Conservation (phyloP, 1,284 basidiomycete species). For the Neolentinus lepideus region DNA sequence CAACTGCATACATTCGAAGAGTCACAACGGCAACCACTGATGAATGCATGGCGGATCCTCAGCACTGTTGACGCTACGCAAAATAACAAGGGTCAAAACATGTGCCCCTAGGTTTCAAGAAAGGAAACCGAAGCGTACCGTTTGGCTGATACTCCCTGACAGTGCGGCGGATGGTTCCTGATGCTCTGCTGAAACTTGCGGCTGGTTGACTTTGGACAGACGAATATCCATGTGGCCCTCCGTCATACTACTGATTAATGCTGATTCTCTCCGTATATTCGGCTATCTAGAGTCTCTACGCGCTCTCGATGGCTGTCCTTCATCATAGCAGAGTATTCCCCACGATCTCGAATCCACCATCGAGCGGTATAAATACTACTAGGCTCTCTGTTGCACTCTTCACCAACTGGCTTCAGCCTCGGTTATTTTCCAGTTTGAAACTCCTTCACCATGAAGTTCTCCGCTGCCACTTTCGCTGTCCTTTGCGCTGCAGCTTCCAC, state of each 20-base stretch:
- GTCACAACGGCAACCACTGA: too few species aligned
- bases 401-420: neutral
- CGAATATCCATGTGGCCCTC: neutral
- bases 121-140: too few species aligned
- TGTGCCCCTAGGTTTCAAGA: too few species aligned
- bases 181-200: neutral
- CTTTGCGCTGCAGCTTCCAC: constrained; percentile 5
- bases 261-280: neutral
- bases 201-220: neutral
- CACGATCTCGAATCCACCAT: neutral
- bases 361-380: neutral
- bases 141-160: too few species aligned
- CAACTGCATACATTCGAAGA: too few species aligned
- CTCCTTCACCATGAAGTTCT: constrained; percentile 4
- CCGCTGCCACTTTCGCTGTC: constrained; percentile 3
- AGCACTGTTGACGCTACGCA: too few species aligned
- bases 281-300: neutral
- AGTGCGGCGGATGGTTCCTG: too few species aligned
- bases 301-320: neutral
- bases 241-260: neutral
- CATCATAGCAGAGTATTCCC: neutral
- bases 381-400: neutral
- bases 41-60: too few species aligned
- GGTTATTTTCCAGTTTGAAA: neutral
- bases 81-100: too few species aligned